Percentiles rank a stretch among this genome's conserved stretches.
phyloP scores from a whole-genome alignment of 306 rosid genomes.

The Pachyrhizus erosus region DNA sequence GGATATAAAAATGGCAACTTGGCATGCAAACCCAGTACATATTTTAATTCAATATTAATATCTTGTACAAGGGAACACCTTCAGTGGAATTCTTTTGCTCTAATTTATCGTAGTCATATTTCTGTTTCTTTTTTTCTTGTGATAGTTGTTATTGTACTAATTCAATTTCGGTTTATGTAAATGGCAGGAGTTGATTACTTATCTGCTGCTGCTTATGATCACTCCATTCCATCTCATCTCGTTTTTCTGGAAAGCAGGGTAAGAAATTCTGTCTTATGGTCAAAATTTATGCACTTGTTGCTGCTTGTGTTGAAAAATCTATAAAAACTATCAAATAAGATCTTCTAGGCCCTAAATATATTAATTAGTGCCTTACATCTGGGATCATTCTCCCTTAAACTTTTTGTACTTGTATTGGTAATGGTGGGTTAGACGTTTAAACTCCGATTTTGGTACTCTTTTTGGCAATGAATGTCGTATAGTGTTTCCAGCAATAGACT shows the following conservation, averaged over 20 bases:
- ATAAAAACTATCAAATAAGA: conserved; percentile 1
- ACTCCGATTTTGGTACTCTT: not conserved
- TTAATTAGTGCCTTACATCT: not conserved
- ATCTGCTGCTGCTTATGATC: conserved; percentile 58
- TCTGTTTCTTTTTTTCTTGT: not conserved
- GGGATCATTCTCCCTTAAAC: conserved; percentile 21
- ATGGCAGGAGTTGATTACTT: conserved; percentile 59
- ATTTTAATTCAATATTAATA: conserved; percentile 4
- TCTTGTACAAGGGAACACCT: not conserved
- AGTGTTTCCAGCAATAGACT: conserved; percentile 18
- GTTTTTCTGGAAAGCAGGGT: conserved; percentile 54
- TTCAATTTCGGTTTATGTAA: conserved; percentile 37
- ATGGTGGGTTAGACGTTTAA: conserved; percentile 14
- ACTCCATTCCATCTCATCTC: conserved; percentile 48
- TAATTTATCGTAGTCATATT: conserved; percentile 21
- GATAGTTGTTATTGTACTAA: conserved; percentile 1
- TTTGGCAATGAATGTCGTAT: conserved; percentile 19
- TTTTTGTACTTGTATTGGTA: conserved; percentile 24
- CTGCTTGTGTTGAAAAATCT: conserved; percentile 10
- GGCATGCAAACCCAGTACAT: not conserved
- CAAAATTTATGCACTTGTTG: conserved; percentile 17
- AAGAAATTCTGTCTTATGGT: conserved; percentile 41
- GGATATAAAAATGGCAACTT: not conserved
- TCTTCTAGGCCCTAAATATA: conserved; percentile 1
- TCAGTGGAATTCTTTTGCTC: conserved; percentile 27